Percentiles rank a stretch among this genome's conserved stretches.
Conservation (phyloP, 345 rosid genomes). For the Linum lewisii region DNA sequence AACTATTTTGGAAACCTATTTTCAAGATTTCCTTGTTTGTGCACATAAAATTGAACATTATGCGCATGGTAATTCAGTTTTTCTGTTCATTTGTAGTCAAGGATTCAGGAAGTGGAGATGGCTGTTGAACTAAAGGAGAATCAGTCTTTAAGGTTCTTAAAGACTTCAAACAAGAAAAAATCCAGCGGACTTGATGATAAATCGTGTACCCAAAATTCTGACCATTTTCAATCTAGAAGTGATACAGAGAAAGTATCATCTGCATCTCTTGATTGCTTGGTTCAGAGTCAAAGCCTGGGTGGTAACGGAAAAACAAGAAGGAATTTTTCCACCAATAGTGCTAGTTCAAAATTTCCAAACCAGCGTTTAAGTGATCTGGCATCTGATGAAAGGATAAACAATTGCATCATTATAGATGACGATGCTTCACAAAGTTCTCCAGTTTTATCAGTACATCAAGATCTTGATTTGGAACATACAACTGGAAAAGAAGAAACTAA, state of each 20-base stretch:
- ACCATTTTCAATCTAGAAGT: conserved; percentile 17
- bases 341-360: conserved; percentile 6
- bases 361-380: neutral
- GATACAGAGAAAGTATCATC: conserved; percentile 12
- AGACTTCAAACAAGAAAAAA: conserved; percentile 29
- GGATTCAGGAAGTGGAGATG: conserved; percentile 62
- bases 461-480: conserved; percentile 18
- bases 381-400: conserved; percentile 6
- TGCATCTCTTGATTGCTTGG: conserved; percentile 18
- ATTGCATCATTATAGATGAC: conserved; percentile 11
- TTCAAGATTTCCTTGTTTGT: neutral
- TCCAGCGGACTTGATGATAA: conserved; percentile 9
- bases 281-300: conserved; percentile 18
- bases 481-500: conserved; percentile 11
- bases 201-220: conserved; percentile 15
- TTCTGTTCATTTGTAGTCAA: conserved; percentile 30
- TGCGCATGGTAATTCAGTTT: neutral
- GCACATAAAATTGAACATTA: neutral
- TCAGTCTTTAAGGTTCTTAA: conserved; percentile 52
- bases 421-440: conserved; percentile 14
- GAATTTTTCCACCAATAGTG: conserved; percentile 6
- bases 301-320: conserved; percentile 14
- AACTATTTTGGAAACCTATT: neutral
- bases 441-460: conserved; percentile 17
- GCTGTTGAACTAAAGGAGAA: conserved; percentile 53